Base-by-base conservation (phyloP, 352 stramenopile species). In the Globisporangium rhizosaccharum region DNA sequence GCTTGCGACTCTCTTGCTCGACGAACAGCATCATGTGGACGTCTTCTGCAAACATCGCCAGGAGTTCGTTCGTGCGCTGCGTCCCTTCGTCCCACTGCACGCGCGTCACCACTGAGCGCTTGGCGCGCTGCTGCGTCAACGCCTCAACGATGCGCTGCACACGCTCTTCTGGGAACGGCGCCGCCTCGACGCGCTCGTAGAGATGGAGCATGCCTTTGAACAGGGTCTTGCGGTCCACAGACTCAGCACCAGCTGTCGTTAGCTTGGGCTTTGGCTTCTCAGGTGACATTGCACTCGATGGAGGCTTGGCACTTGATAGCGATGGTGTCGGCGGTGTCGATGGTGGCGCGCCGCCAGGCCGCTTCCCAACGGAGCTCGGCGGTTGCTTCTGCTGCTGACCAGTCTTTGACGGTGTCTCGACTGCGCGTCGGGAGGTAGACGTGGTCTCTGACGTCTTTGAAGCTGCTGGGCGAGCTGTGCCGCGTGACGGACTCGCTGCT, bases 31-130 rank as follows among this genome's bases (percentile, higher is more conserved):
- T 71, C 59, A 70, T 85, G 44, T 75, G 70, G 1, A 89, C 46
- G 55, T 90, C 80, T 56, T 90, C 80, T 0, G 68, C 68, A 53
- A 71, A 88, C 80, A 90, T 90, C 8, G 68, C 56, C 28, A 90
- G 57, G 52, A 67, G 53, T 53, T 90, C 80, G 56, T 88, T 87
- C 11, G 68, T 74, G 33, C 70, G 68, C 10, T 57, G 64, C 11
- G 73, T 80, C 2, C n/a, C 30, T 11, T 85, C 72, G 49, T 88
- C 77, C 80, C 80, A 90, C 14, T 68, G 62, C 17, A 90, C 66
- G 0, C 67, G 42, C 17, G 80, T 70, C 17, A 61, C 64, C 11
- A 64, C 54, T 56, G 69, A 66, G 36, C 51, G 51, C 15, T 59
- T 56, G 0, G 63, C 41, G 42, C 80, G 76, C 37, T 81, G 70